Evolutionary conservation across 192 early-diverging fungal species (phyloP).

Genomic region (Spizellomyces punctatus): DNA sequence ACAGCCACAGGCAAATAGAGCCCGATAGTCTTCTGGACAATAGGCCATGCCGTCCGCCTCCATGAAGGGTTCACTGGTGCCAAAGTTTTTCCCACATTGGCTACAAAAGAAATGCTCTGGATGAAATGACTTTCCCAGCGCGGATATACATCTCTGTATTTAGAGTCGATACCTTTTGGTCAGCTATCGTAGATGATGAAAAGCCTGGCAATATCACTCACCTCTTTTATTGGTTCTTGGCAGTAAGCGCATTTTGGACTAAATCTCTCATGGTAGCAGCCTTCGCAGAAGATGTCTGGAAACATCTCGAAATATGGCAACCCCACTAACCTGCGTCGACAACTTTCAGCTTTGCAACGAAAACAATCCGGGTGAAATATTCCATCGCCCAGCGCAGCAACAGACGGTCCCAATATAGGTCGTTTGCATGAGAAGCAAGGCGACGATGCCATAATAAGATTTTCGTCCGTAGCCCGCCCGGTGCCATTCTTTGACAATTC

Average conservation of each 20-base stretch:
- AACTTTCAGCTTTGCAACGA: conserved; percentile 24
- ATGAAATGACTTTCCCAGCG: conserved; percentile 42
- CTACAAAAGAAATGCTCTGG: conserved; percentile 50
- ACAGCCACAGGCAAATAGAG: conserved; percentile 40
- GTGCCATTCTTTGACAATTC: no score
- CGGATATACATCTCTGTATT: conserved; percentile 28
- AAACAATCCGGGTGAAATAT: conserved; percentile 27
- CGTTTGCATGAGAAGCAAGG: conserved; percentile 19
- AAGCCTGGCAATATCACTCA: not conserved
- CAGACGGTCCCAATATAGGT: conserved; percentile 10
- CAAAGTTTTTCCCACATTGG: conserved; percentile 39
- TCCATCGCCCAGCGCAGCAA: conserved; percentile 17
- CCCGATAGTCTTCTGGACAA: conserved; percentile 41
- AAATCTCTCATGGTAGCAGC: conserved; percentile 36
- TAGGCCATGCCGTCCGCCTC: conserved; percentile 44
- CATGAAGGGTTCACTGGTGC: conserved; percentile 26
- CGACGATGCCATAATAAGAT: no score
- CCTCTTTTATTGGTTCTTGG: conserved; percentile 39
- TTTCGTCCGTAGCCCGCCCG: no score
- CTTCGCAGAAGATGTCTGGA: conserved; percentile 34
- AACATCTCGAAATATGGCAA: conserved; percentile 32
- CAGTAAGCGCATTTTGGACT: conserved; percentile 37
- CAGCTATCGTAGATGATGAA: not conserved
- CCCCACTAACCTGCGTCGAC: conserved; percentile 18
- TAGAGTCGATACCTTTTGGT: not conserved